Evolutionary conservation across 495 filamentous ascomycete species (phyloP).

Genomic region (Xanthoparmelia taractica): DNA sequence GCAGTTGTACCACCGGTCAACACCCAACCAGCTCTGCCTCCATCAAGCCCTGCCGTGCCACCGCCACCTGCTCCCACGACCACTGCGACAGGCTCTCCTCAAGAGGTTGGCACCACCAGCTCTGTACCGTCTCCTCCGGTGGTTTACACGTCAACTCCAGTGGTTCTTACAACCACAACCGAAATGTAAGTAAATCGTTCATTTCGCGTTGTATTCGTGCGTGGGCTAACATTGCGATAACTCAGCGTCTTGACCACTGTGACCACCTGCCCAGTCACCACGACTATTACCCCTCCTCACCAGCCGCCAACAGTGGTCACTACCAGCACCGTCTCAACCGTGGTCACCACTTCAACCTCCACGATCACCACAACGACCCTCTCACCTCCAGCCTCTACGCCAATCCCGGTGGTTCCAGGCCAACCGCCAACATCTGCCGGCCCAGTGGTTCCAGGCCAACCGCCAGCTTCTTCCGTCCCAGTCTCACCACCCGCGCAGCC

Average conservation of each 20-base stretch:
- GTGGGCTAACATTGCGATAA: neutral
- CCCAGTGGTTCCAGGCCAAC: slow-evolving; percentile 7
- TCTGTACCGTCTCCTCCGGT: neutral
- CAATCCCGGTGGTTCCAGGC: slow-evolving; percentile 18
- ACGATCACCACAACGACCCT: slow-evolving; percentile 32
- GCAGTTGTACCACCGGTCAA: neutral
- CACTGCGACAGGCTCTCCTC: neutral
- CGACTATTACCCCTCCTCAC: slow-evolving; percentile 33
- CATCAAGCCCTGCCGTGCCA: neutral
- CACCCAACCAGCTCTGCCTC: neutral
- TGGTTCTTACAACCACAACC: neutral
- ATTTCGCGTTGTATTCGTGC: neutral
- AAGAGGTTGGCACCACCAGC: neutral
- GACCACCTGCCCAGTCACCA: slow-evolving; percentile 40
- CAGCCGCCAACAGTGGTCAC: slow-evolving; percentile 27
- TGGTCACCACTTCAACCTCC: slow-evolving; percentile 35
- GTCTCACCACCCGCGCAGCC: slow-evolving; percentile 28
- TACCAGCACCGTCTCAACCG: slow-evolving; percentile 32
- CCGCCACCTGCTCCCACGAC: neutral
- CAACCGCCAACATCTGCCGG: slow-evolving; percentile 17
- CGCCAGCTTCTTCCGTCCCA: slow-evolving; percentile 23
- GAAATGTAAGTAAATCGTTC: neutral
- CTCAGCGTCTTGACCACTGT: slow-evolving; percentile 32
- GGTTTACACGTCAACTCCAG: slow-evolving; percentile 4
- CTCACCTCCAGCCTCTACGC: slow-evolving; percentile 9